Evolutionary conservation across 768 basidiomycete genomes (phyloP).

Genomic region (Kwoniella europaea): DNA sequence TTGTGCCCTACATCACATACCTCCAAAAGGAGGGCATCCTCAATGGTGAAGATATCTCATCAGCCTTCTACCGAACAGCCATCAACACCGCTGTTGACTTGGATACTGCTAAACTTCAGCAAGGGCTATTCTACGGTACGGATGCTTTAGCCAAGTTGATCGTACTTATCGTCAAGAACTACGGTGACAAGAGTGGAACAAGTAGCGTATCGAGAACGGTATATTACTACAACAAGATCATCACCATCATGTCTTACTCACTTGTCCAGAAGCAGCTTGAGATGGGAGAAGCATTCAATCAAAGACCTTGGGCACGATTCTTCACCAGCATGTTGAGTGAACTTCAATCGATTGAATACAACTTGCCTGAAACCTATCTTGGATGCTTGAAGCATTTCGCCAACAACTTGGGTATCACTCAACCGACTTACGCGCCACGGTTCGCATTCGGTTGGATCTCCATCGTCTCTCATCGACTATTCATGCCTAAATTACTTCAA

Average conservation of each 20-base stretch:
- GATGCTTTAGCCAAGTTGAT: constrained; percentile 95
- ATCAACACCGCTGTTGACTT: constrained; percentile 90
- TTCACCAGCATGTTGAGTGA: constrained; percentile 96
- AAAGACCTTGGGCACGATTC: constrained; percentile 97
- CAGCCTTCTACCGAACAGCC: constrained; percentile 97
- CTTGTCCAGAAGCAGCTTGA: constrained; percentile 94
- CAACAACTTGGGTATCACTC: constrained; percentile 92
- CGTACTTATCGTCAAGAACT: constrained; percentile 98
- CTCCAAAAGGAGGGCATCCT: constrained; percentile 95
- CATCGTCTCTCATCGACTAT: constrained; percentile 89
- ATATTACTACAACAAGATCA: constrained; percentile 93
- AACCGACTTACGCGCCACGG: constrained; percentile 94
- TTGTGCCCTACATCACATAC: constrained; percentile 95
- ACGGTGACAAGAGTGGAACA: constrained; percentile 86
- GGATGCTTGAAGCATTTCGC: constrained; percentile 76
- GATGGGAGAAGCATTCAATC: constrained; percentile 85
- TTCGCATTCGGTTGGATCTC: constrained; percentile 99
- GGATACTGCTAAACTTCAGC: constrained; percentile 64
- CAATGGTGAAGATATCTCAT: constrained; percentile 92
- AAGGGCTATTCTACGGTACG: constrained; percentile 74
- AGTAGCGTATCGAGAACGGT: constrained; percentile 95
- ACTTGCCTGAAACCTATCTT: constrained; percentile 86
- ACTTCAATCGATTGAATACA: constrained; percentile 79
- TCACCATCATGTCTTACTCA: constrained; percentile 95
- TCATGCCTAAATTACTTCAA: constrained; percentile 93